Evolutionary conservation across 2,329 filamentous ascomycete genomes (phyloP), one percentile per base, ranked within the genome.

Genomic region (Ceratocystis albifundus): DNA sequence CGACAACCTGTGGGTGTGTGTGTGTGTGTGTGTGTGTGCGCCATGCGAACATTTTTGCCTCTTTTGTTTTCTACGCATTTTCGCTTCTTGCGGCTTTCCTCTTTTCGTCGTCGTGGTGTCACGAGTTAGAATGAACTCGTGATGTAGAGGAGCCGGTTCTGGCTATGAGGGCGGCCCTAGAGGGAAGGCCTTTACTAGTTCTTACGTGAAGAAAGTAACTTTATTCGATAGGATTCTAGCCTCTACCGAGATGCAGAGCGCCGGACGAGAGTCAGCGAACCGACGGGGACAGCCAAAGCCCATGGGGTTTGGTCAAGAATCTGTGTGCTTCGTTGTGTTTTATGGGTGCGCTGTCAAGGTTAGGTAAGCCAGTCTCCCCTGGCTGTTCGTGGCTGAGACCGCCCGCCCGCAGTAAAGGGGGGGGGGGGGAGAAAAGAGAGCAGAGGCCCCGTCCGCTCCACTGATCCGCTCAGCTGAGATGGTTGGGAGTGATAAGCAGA

Each of bases 381-480:
- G 53, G 6, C 32, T n/a, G 28, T 59, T 50, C 48, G 28, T 59
- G 53, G 53, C 28, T 59, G 28, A 28, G 25, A 12, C 46, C 4
- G n/a, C n/a, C n/a, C n/a, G n/a, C n/a, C n/a, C n/a, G 53, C 7
- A 17, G 22, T 15, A 15, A 32, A 32, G 28, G 32, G 28, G 32
- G 53, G 7, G 28, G 20, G 28, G 32, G 28, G 32, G 53, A 17
- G 28, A 30, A 36, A 32, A 30, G 12, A n/a, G 17, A 59, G 6
- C 53, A 41, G 36, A 41, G 36, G 36, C 36, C 10, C 28, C 12
- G 48, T 3, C 28, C 12, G 48, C 6, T 25, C 48, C 28, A 25
- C 15, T 36, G 28, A 17, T 28, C 36, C 7, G 28, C 30, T 59
- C 53, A 59, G 53, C 53, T 59, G 53, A 59, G 53, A 59, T 59